A percentile compares a stretch with the other conserved stretches of the same genome.
Evolutionary conservation across 331 rosid genomes (phyloP).

Genomic region (Quercus lobata): DNA sequence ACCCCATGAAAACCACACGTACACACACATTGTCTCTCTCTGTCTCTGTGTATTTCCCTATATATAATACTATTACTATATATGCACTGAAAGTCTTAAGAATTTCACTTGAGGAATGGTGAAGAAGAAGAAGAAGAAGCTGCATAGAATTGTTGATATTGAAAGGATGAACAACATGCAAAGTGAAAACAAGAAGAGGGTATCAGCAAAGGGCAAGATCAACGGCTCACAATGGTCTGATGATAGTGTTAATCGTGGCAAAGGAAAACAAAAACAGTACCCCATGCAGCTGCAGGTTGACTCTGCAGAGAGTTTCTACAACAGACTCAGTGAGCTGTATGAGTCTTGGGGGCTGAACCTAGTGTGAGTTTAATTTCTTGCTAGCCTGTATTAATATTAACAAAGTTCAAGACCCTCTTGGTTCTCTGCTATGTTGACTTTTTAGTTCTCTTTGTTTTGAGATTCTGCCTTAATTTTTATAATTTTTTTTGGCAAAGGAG

Average conservation of each 20-base stretch:
- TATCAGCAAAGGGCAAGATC: conserved; percentile 5
- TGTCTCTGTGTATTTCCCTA: too few species aligned
- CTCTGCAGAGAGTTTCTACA: conserved; percentile 14
- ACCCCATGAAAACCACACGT: too few species aligned
- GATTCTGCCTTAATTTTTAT: too few species aligned
- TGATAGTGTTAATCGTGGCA: neutral
- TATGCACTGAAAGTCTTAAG: too few species aligned
- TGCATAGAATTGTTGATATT: neutral
- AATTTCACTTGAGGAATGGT: too few species aligned
- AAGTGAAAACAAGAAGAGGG: conserved; percentile 12
- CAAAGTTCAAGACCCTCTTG: too few species aligned
- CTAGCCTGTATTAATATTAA: neutral
- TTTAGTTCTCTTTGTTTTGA: too few species aligned
- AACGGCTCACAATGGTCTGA: conserved; percentile 4
- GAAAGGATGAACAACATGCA: conserved; percentile 1
- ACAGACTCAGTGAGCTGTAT: conserved; percentile 19
- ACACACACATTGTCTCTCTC: too few species aligned
- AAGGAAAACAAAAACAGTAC: neutral
- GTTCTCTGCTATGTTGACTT: too few species aligned
- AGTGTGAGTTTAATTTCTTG: conserved; percentile 16
- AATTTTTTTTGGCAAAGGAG: too few species aligned
- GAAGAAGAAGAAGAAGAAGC: too few species aligned
- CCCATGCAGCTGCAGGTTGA: neutral
- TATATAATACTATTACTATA: too few species aligned
- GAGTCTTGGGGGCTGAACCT: conserved; percentile 27